Percentiles rank a stretch among this genome's conserved stretches.
Evolutionary conservation across 1,284 basidiomycete species (phyloP).

Genomic region (Ceratobasidium sp.): DNA sequence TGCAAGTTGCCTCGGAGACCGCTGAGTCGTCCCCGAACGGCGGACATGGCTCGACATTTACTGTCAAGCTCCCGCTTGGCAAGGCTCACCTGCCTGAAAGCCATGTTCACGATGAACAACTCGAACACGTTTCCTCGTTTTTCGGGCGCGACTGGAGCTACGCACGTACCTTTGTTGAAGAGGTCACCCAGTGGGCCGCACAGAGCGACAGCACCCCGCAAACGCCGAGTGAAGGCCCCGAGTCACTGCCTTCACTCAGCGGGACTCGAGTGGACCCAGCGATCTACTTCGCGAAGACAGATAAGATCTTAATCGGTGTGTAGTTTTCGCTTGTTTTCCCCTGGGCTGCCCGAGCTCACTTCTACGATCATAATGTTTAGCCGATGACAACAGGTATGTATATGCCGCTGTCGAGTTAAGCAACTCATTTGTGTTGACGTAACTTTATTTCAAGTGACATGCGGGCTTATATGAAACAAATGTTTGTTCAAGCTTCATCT

Average conservation of each 20-base stretch:
- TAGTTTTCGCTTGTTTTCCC: neutral
- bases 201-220: constrained; percentile 25
- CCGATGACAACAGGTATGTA: constrained; percentile 52
- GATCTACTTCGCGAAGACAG: constrained; percentile 49
- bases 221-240: constrained; percentile 44
- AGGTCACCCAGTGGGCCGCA: constrained; percentile 50
- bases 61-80: constrained; percentile 51
- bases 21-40: constrained; percentile 43
- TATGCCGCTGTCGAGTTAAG: constrained; percentile 3
- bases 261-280: constrained; percentile 45
- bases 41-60: constrained; percentile 51
- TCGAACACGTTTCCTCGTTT: constrained; percentile 46
- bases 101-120: constrained; percentile 49
- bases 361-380: constrained; percentile 30
- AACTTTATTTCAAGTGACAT: constrained; percentile 31
- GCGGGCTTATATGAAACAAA: constrained; percentile 46
- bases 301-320: constrained; percentile 49
- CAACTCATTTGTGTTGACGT: neutral
- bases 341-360: neutral
- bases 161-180: constrained; percentile 51
- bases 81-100: constrained; percentile 46
- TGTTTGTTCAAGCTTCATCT: too few species aligned
- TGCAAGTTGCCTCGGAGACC: constrained; percentile 1
- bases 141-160: constrained; percentile 46
- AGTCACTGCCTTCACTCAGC: constrained; percentile 48